Evolutionary conservation across 176 grass and related monocot genomes (phyloP), one percentile per base, ranked within the genome.

Genomic region (Triticum timopheevii): DNA sequence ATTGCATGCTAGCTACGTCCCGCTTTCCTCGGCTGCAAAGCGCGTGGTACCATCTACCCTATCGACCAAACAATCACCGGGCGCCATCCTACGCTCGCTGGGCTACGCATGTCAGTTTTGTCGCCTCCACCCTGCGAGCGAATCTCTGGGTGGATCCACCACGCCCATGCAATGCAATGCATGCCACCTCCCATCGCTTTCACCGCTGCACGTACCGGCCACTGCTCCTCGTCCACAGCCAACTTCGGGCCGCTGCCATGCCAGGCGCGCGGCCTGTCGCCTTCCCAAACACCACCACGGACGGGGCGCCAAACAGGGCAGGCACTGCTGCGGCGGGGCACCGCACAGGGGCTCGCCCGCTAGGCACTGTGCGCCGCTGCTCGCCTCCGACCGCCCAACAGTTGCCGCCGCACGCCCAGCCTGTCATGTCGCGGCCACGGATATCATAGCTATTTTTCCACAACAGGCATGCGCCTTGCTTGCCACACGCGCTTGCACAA

Each of bases 121-220:
- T 80, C 52, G 65, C 65, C 36, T 70, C 7, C 52, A 10, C 24
- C 11, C 25, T 8, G 36, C 8, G 15, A 6, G 73, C 52, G 65
- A 83, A 88, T 88, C 80, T 88, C 64, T 71, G 11, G 80, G 17
- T 10, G 73, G 80, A 63, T 83, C 63, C 73, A 61, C 47, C 86
- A 24, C 23, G 15, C 76, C 86, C 47, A 24, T 65, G 54, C 17
- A 49, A 39, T 39, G 38, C 50, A 16, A 56, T 56, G 19, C 19
- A 20, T 59, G 19, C 54, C 54, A 59, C 54, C 17, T 59, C 54
- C 54, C 54, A 59, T 59, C 54, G 54, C 54, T 59, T 59, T 59
- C 54, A 59, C 50, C 50, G 50, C 50, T 54, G 50, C 50, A 54
- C 54, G 54, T 59, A 59, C 54, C 6, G 50, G 16, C 16, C 50